These are phyloP conservation scores for Tuctoria greenei DNA, from an alignment of 176 grass and related monocot species.

Conservation along the genomic window DNA sequence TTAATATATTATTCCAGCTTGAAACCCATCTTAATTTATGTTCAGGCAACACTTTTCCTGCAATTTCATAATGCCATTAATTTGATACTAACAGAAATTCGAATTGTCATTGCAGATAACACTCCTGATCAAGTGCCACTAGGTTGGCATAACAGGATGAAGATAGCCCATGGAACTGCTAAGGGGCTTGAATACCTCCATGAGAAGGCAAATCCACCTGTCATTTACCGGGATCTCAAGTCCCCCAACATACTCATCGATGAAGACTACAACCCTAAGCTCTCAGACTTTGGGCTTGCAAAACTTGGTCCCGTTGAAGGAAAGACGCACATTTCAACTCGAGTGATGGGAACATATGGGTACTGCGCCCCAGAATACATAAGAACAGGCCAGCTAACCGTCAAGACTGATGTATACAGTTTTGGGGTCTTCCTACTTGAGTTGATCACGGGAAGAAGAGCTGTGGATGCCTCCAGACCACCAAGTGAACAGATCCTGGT, in stretches of 20 bases:
- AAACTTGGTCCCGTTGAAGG: constrained; percentile 57
- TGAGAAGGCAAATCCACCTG: constrained; percentile 62
- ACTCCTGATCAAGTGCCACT: constrained; percentile 54
- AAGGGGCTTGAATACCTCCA: constrained; percentile 87
- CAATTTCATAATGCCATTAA: constrained; percentile 1
- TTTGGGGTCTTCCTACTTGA: constrained; percentile 88
- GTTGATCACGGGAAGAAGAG: constrained; percentile 77
- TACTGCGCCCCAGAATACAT: constrained; percentile 89
- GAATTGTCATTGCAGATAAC: constrained; percentile 51
- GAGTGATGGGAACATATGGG: constrained; percentile 87
- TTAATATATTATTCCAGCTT: background rate
- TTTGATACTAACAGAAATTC: background rate
- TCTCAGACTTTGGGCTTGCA: constrained; percentile 85
- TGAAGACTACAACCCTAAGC: constrained; percentile 68
- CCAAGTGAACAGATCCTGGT: constrained; percentile 67
- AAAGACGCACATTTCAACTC: constrained; percentile 52
- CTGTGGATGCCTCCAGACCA: constrained; percentile 60
- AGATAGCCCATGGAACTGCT: constrained; percentile 79
- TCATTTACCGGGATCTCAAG: constrained; percentile 87
- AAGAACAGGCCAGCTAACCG: constrained; percentile 60
- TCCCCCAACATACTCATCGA: constrained; percentile 85
- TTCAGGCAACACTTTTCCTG: background rate
- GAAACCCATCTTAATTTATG: background rate
- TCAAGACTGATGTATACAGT: constrained; percentile 84
- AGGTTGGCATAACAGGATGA: constrained; percentile 80